Base-by-base conservation (phyloP, 2,329 filamentous ascomycete genomes). In the Exophiala bonariae region DNA sequence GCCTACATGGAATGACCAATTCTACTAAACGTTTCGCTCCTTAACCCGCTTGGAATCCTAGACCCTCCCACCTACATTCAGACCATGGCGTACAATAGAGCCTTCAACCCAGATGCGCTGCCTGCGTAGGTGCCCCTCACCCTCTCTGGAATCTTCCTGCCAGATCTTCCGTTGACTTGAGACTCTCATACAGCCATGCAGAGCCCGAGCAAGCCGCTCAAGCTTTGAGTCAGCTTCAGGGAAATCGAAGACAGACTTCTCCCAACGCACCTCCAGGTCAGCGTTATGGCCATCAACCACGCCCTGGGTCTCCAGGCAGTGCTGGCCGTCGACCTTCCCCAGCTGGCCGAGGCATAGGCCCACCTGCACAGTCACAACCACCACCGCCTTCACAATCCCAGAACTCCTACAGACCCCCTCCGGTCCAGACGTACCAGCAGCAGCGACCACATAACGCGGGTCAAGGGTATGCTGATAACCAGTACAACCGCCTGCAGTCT, bases 101-200 rank as follows among this genome's bases (percentile, higher is more conserved):
- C 86, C 46, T 93, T 90, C 75, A 95, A 99, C 69, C 91, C 91
- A 26, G 92, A 99, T 75, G 88, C 90, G 66, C 82, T 99, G 56
- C 92, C 92, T 65, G 89, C 89, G 87, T 93, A 78, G 73, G 85
- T 72, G 33, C 41, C 39, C 32, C 38, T 11, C 33, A 30, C 36
- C 32, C 47, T 23, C 17, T 49, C 52, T 45, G 35, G 45, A 54
- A 41, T 51, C 54, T 62, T 64, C 56, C 68, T 57, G 31, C 41
- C 32, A 41, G 38, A 20, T 14, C 17, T 34, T 18, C n/a, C n/a
- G 17, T 34, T 34, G n/a, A 37, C 11, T 16, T 33, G 22, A 40
- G 35, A 19, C 39, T 23, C 40, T 50, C 16, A 38, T 47, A 57
- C 61, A 86, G 83, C 61, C 87, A 89, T 65, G 86, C 85, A 52